Conservation (phyloP, 2,329 filamentous ascomycete species). For the Fusarium citri region DNA sequence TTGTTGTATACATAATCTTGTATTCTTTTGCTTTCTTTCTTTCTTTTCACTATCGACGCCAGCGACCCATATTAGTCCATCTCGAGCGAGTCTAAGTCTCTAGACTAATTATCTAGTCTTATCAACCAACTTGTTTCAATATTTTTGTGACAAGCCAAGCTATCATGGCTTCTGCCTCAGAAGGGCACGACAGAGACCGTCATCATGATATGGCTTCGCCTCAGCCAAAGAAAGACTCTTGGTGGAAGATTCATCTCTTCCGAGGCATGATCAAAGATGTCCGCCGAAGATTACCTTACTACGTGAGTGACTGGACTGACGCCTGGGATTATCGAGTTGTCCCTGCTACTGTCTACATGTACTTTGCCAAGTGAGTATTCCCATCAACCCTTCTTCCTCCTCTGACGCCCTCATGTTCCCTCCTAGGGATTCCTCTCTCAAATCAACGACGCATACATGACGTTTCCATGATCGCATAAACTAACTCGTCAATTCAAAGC, state of each 20-base stretch:
- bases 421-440: neutral
- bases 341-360: constrained; percentile 91
- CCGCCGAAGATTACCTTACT: constrained; percentile 79
- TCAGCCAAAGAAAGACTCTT: constrained; percentile 51
- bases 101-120: neutral
- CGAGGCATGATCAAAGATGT: constrained; percentile 85
- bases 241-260: constrained; percentile 83
- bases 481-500: constrained; percentile 57
- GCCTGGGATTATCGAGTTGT: constrained; percentile 92
- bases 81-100: neutral
- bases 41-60: neutral
- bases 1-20: constrained; percentile 14
- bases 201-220: constrained; percentile 7
- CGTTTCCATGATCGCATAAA: neutral
- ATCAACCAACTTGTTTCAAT: neutral
- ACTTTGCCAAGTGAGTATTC: constrained; percentile 83
- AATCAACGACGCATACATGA: constrained; percentile 1
- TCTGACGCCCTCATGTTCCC: neutral
- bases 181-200: constrained; percentile 12
- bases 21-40: neutral
- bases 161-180: constrained; percentile 27
- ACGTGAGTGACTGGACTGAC: constrained; percentile 84
- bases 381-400: neutral
- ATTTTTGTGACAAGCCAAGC: neutral
- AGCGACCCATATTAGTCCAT: neutral